Base-by-base conservation (phyloP, 305 asterid genomes). In the Solanum hybrid region DNA sequence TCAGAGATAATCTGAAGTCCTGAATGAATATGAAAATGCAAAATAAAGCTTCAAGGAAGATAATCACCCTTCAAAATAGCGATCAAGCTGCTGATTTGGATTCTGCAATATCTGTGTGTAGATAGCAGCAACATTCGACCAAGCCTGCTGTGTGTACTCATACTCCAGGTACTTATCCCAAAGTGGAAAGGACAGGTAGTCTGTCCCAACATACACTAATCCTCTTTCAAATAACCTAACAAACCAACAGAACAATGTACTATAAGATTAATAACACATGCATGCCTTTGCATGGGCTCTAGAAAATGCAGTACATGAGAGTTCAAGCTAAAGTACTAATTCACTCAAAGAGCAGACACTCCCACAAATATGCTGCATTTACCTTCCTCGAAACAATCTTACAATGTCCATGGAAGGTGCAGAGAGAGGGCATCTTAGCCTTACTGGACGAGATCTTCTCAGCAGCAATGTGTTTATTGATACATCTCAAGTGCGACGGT, bases 151-250 rank as follows among this genome's bases (percentile, higher is more conserved):
- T 2, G 96, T 94, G 89, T 95, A 95, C 90, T 97, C 99, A 89
- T 95, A 98, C 91, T 98, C 99, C 75, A 98, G 93, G 91, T 94
- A 98, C 92, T 97, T 97, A 92, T 98, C 99, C 99, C 99, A 98
- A 79, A 98, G 94, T 24, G 99, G 96, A 91, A 96, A 97, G 94
- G 98, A 97, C 76, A 95, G 92, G 91, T 96, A 98, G 92, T 98
- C 99, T 29, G 97, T 94, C 75, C 99, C 99, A 91, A 97, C 99
- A 94, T 95, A 98, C 41, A 96, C 97, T 89, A 98, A 88, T 88
- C 97, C 99, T 94, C 99, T 94, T 95, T 98, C 99, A 92, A 98
- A 96, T 91, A 98, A 93, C 98, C 99, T 98, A 97, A 91, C 93
- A 94, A 65, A 90, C 87, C 89, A 92, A 31, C 76, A 90, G 39